Conservation (phyloP, 495 filamentous ascomycete species). For the Saxophila tyrrhenica region DNA sequence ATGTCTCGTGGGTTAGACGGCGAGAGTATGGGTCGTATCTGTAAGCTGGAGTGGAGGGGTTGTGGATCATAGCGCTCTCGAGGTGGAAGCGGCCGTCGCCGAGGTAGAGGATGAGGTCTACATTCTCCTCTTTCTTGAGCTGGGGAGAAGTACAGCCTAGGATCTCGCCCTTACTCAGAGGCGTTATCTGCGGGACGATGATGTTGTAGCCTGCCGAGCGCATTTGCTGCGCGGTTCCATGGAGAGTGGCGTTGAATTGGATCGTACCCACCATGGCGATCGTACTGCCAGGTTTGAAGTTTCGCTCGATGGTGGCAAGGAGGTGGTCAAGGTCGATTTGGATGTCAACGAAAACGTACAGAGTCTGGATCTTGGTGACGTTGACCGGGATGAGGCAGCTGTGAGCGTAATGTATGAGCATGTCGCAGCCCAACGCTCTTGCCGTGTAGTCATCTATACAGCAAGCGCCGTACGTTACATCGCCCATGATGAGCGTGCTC, state of each 20-base stretch:
- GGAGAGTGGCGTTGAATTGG: slow-evolving; percentile 95
- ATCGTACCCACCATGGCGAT: slow-evolving; percentile 94
- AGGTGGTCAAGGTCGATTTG: slow-evolving; percentile 85
- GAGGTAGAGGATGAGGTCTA: slow-evolving; percentile 82
- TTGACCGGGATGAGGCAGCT: slow-evolving; percentile 92
- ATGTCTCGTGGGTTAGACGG: slow-evolving; percentile 77
- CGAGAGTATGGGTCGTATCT: slow-evolving; percentile 95
- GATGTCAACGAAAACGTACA: slow-evolving; percentile 98
- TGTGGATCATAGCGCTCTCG: slow-evolving; percentile 97
- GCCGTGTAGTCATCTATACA: slow-evolving; percentile 99
- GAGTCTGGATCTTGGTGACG: slow-evolving; percentile 84
- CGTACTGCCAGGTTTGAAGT: slow-evolving; percentile 72
- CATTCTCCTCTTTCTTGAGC: slow-evolving; percentile 41
- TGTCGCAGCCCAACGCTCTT: slow-evolving; percentile 82
- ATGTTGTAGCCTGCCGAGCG: slow-evolving; percentile 73
- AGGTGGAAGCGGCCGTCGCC: slow-evolving; percentile 96
- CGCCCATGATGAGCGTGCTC: slow-evolving; percentile 95
- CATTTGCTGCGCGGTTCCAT: slow-evolving; percentile 62
- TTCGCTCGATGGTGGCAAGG: slow-evolving; percentile 73
- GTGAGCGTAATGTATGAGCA: slow-evolving; percentile 95
- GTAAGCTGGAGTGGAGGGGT: slow-evolving; percentile 79
- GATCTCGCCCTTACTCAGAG: slow-evolving; percentile 86
- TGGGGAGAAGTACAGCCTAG: slow-evolving; percentile 87
- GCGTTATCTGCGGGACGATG: slow-evolving; percentile 83
- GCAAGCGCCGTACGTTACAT: slow-evolving; percentile 97